phyloP scores from a whole-genome alignment of 2,329 filamentous ascomycete genomes.

The Penicillium digitatum region DNA sequence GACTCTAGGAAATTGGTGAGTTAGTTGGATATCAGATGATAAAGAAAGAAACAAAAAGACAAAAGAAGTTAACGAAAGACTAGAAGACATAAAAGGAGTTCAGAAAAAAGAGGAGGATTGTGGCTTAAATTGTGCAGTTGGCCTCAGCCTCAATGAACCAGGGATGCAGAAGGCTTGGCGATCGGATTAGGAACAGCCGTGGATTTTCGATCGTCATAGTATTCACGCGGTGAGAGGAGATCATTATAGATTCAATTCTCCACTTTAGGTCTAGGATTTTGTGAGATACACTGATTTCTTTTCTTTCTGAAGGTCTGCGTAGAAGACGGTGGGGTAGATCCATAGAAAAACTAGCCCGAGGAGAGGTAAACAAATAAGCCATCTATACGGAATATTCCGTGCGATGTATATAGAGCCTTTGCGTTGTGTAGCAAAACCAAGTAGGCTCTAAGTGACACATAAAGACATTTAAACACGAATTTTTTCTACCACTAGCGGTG shows the following conservation, averaged over 20 bases:
- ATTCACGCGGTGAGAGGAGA: not conserved
- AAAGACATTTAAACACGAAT: not conserved
- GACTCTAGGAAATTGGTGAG: constrained; percentile 3
- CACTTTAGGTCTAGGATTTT: not conserved
- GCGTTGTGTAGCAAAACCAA: not conserved
- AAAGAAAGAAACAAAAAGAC: constrained; percentile 1
- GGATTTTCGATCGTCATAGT: not conserved
- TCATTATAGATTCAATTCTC: not conserved
- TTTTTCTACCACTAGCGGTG: not conserved
- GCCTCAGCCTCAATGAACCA: constrained; percentile 11
- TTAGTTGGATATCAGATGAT: constrained; percentile 4
- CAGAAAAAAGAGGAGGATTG: constrained; percentile 6
- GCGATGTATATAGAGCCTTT: not conserved
- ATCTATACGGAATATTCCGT: not conserved
- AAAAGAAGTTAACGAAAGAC: constrained; percentile 17
- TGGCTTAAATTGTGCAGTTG: constrained; percentile 11
- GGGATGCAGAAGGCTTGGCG: constrained; percentile 11
- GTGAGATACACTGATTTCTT: not conserved
- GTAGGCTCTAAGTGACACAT: not conserved
- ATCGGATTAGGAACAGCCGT: not conserved
- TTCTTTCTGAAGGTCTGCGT: not conserved
- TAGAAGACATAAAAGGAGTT: constrained; percentile 2
- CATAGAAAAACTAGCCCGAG: not conserved
- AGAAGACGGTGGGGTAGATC: not conserved
- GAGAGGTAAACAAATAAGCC: not conserved